phyloP scores from a whole-genome alignment of 2,329 filamentous ascomycete species.

The Neocatenulostroma microsporum region DNA sequence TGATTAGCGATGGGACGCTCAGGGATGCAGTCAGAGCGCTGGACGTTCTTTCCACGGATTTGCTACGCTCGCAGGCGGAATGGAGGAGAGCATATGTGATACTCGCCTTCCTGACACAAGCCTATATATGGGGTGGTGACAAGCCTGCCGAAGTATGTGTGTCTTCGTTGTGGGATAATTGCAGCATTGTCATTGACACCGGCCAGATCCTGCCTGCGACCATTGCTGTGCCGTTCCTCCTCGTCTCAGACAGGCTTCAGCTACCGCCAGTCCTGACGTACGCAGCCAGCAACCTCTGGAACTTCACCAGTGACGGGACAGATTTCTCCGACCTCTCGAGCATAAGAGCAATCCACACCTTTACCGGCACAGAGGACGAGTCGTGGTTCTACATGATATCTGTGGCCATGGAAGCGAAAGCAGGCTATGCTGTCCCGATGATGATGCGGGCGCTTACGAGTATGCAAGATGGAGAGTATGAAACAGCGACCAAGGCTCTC shows the following conservation, averaged over 20 bases:
- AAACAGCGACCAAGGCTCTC: constrained; percentile 69
- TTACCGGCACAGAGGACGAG: constrained; percentile 90
- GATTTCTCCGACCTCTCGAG: constrained; percentile 86
- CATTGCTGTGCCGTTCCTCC: constrained; percentile 72
- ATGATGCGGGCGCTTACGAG: constrained; percentile 85
- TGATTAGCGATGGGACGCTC: constrained; percentile 43
- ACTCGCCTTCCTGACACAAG: constrained; percentile 70
- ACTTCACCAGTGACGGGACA: constrained; percentile 75
- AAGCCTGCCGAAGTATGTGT: constrained; percentile 49
- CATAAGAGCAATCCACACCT: constrained; percentile 78
- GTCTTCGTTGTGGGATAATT: neutral
- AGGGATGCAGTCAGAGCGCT: constrained; percentile 61
- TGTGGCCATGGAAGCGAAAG: constrained; percentile 88
- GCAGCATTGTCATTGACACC: neutral
- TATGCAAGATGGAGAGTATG: constrained; percentile 60
- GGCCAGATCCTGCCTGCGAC: constrained; percentile 61
- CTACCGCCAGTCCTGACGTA: constrained; percentile 91
- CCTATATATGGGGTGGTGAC: constrained; percentile 80
- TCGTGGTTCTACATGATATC: constrained; percentile 98
- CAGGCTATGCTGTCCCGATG: constrained; percentile 74
- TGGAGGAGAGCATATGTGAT: constrained; percentile 81
- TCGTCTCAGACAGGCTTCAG: constrained; percentile 63
- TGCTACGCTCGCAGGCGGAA: constrained; percentile 75
- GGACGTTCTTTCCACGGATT: constrained; percentile 71
- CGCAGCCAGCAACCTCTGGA: constrained; percentile 87